phyloP scores from a whole-genome alignment of 345 rosid species.

The Eucalyptus marginata region DNA sequence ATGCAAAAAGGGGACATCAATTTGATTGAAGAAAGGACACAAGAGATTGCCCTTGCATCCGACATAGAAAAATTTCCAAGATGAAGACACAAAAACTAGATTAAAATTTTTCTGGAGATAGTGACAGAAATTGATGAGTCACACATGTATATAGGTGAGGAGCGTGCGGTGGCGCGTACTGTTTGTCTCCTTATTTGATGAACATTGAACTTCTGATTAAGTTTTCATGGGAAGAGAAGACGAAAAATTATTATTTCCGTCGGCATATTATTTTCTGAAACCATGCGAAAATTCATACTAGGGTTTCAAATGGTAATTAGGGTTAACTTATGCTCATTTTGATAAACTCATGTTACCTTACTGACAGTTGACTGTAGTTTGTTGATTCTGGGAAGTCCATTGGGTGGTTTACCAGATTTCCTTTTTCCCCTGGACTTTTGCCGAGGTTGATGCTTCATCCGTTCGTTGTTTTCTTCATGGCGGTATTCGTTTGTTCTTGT shows the following conservation, averaged over 20 bases:
- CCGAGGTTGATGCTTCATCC: not conserved
- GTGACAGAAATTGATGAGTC: not conserved
- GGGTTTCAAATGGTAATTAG: not conserved
- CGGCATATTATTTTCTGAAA: not conserved
- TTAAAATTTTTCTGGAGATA: not conserved
- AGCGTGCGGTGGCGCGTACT: not conserved
- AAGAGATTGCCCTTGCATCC: not conserved
- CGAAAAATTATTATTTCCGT: not conserved
- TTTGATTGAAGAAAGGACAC: not conserved
- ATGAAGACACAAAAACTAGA: not conserved
- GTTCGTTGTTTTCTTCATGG: not conserved
- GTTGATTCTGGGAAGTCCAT: not conserved
- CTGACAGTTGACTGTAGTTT: not conserved
- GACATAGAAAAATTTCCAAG: not conserved
- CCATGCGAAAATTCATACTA: not conserved
- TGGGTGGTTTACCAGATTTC: not conserved
- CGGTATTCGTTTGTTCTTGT: not conserved
- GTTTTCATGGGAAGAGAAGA: not conserved
- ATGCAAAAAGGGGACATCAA: not conserved
- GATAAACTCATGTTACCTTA: not conserved
- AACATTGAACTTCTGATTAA: not conserved
- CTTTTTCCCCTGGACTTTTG: not conserved
- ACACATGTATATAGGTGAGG: not conserved
- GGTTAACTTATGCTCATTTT: not conserved
- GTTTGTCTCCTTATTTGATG: not conserved